Percentiles rank a stretch among this genome's conserved stretches.
These are phyloP conservation scores for Schwanniomyces sp. DNA, from an alignment of 805 yeast genomes.

Conservation along the genomic window DNA sequence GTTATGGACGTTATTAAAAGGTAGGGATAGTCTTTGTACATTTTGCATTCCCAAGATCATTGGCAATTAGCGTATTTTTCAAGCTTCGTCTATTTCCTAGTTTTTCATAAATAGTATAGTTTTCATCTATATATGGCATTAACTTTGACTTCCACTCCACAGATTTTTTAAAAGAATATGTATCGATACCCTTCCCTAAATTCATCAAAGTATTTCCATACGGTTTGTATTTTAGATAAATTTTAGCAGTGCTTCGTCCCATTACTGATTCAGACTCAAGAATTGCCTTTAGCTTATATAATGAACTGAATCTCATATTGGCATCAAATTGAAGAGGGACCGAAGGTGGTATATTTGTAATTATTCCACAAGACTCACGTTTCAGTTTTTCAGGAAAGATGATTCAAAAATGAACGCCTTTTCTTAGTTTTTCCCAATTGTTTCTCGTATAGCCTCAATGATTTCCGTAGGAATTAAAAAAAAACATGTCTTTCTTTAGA, in stretches of 20 bases:
- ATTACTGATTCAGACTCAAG: neutral
- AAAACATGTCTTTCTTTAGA: neutral
- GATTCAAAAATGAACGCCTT: neutral
- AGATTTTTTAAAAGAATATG: neutral
- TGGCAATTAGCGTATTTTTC: neutral
- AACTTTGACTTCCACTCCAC: conserved; percentile 1
- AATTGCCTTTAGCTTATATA: neutral
- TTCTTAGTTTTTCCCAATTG: neutral
- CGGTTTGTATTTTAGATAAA: neutral
- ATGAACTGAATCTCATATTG: neutral
- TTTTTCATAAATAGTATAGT: neutral
- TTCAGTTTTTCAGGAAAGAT: neutral
- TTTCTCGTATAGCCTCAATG: neutral
- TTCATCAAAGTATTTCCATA: neutral
- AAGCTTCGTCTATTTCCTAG: neutral
- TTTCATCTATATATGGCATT: neutral
- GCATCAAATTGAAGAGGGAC: neutral
- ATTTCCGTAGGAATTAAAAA: neutral
- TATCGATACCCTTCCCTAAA: neutral
- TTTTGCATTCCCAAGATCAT: too few species aligned
- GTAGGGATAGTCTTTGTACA: neutral
- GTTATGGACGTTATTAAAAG: neutral
- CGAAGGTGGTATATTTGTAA: neutral
- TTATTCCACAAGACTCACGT: neutral
- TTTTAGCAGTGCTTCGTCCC: neutral